A percentile compares a stretch with the other conserved stretches of the same genome.
Conservation (phyloP, 1,284 basidiomycete genomes). For the Sanghuangporus weigelae region DNA sequence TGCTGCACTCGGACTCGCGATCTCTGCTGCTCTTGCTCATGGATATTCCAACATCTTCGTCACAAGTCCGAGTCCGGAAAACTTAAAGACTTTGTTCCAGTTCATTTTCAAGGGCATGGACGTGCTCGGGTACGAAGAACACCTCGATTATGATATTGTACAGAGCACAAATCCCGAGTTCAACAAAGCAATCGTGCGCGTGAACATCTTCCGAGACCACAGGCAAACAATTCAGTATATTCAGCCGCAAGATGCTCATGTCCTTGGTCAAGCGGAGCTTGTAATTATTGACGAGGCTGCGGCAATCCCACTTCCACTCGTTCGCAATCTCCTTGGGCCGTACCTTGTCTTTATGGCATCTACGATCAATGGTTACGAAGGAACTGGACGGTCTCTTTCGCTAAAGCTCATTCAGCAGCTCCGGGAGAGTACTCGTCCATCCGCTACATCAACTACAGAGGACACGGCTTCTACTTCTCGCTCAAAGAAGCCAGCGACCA, state of each 20-base stretch:
- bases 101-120: constrained; percentile 98
- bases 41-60: constrained; percentile 99
- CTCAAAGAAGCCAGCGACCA: constrained; percentile 42
- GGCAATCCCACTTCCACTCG: constrained; percentile 93
- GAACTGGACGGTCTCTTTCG: constrained; percentile 94
- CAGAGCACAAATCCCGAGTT: constrained; percentile 94
- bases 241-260: constrained; percentile 95
- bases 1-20: constrained; percentile 90
- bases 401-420: constrained; percentile 98
- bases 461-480: constrained; percentile 36
- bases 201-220: constrained; percentile 92
- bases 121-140: constrained; percentile 93
- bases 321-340: constrained; percentile 92
- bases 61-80: constrained; percentile 96
- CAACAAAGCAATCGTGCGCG: constrained; percentile 92
- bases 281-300: constrained; percentile 99
- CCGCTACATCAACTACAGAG: constrained; percentile 47
- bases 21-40: constrained; percentile 89
- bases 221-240: constrained; percentile 98
- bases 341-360: constrained; percentile 99
- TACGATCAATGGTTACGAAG: constrained; percentile 99
- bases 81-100: constrained; percentile 96
- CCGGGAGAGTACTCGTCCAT: constrained; percentile 79
- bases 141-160: constrained; percentile 94
- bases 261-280: constrained; percentile 95